Evolutionary conservation across 2,329 filamentous ascomycete species (phyloP).

Genomic region (Exophiala mesophila): DNA sequence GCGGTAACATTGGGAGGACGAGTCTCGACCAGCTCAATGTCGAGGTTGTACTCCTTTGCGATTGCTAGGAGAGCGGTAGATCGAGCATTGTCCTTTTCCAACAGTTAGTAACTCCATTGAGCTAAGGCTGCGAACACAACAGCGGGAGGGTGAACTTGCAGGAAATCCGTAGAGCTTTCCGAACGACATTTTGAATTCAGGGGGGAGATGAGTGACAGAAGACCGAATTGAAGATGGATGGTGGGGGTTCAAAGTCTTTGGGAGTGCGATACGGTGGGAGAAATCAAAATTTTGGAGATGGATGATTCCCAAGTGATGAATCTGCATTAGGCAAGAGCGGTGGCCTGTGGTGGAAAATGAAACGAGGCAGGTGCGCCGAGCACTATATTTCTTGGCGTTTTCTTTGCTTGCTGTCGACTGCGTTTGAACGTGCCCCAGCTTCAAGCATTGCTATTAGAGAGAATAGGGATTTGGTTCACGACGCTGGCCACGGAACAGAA

Average conservation of each 20-base stretch:
- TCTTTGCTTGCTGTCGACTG: too few species aligned
- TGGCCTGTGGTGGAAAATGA: not conserved
- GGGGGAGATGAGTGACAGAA: not conserved
- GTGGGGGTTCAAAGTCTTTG: not conserved
- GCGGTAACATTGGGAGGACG: conserved; percentile 58
- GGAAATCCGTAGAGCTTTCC: conserved; percentile 90
- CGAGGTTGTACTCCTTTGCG: conserved; percentile 95
- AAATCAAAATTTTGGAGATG: conserved; percentile 3
- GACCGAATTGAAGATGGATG: not conserved
- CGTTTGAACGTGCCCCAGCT: too few species aligned
- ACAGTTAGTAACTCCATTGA: conserved; percentile 5
- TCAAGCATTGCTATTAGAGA: too few species aligned
- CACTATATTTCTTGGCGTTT: conserved; percentile 3
- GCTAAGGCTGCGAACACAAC: conserved; percentile 22
- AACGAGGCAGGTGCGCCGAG: not conserved
- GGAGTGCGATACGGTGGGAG: not conserved
- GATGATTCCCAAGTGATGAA: not conserved
- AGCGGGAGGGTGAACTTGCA: conserved; percentile 50
- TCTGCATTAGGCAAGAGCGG: not conserved
- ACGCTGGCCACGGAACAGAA: too few species aligned
- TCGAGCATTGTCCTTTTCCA: conserved; percentile 23
- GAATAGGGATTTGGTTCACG: too few species aligned
- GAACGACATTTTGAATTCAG: conserved; percentile 71
- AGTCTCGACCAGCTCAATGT: conserved; percentile 77
- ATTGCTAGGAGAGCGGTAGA: conserved; percentile 65